Evolutionary conservation across 352 stramenopile genomes (phyloP).

Genomic region (Albugo candida): DNA sequence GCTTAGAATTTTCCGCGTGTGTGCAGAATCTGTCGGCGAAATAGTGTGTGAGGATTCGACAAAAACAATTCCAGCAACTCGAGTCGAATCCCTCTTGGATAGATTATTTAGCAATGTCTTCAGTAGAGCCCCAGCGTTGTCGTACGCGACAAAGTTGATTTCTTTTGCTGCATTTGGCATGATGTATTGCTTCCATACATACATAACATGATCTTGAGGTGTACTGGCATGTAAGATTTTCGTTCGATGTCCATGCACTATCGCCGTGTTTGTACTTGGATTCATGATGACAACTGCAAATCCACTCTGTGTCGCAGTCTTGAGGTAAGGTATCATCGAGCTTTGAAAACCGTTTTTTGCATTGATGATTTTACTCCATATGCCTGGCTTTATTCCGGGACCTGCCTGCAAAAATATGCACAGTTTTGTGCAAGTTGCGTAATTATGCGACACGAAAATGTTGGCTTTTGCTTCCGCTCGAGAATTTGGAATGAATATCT

Average conservation of each 20-base stretch:
- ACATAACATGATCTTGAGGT: slow-evolving; percentile 53
- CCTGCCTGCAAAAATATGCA: slow-evolving; percentile 68
- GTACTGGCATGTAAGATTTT: slow-evolving; percentile 66
- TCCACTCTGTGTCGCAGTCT: slow-evolving; percentile 65
- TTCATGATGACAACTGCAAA: slow-evolving; percentile 72
- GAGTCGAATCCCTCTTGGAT: slow-evolving; percentile 21
- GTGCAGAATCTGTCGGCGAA: slow-evolving; percentile 27
- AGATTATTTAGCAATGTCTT: slow-evolving; percentile 48
- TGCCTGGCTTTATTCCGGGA: slow-evolving; percentile 25
- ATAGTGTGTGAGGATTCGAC: slow-evolving; percentile 68
- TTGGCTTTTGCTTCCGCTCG: slow-evolving; percentile 72
- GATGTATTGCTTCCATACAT: slow-evolving; percentile 80
- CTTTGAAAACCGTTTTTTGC: slow-evolving; percentile 65
- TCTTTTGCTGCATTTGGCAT: slow-evolving; percentile 57
- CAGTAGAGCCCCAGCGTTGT: slow-evolving; percentile 41
- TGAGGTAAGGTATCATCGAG: slow-evolving; percentile 77
- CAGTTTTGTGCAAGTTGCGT: slow-evolving; percentile 53
- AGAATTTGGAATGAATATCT: slow-evolving; percentile 78
- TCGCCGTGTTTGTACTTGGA: slow-evolving; percentile 58
- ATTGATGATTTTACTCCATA: slow-evolving; percentile 54
- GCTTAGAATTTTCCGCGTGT: slow-evolving; percentile 31
- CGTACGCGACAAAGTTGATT: slow-evolving; percentile 75
- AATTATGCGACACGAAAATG: slow-evolving; percentile 72
- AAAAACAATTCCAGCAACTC: slow-evolving; percentile 58
- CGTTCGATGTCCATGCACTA: slow-evolving; percentile 58